Conservation (phyloP, 306 rosid genomes). For the Quercus ilex region DNA sequence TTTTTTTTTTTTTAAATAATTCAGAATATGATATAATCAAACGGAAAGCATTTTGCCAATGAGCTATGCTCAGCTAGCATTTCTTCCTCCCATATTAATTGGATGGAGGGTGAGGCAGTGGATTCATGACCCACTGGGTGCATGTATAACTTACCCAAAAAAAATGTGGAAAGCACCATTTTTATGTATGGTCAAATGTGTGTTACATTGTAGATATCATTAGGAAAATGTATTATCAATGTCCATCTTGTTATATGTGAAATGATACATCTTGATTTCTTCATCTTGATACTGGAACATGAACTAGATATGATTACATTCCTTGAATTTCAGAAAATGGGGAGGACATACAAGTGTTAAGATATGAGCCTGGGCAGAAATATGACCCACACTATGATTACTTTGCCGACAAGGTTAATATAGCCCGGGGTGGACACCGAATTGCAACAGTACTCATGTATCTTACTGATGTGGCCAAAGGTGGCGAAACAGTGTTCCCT, state of each 20-base stretch:
- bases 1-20: too few relatives aligned
- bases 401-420: conserved; percentile 85
- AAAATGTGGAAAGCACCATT: neutral
- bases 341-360: conserved; percentile 94
- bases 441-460: conserved; percentile 91
- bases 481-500: conserved; percentile 99
- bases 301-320: conserved; percentile 12
- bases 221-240: neutral
- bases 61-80: too few relatives aligned
- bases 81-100: too few relatives aligned
- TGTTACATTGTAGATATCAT: neutral
- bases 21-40: too few relatives aligned
- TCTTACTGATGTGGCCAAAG: conserved; percentile 69
- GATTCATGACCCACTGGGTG: too few relatives aligned
- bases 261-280: conserved; percentile 7
- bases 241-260: neutral
- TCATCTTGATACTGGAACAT: neutral
- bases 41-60: too few relatives aligned
- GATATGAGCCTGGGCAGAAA: conserved; percentile 97
- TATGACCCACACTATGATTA: conserved; percentile 89
- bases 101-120: too few relatives aligned
- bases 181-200: neutral
- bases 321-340: conserved; percentile 81
- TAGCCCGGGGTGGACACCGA: conserved; percentile 93
- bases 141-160: neutral